Conservation (phyloP, 2,329 filamentous ascomycete species). For the Epichloe hybrida region DNA sequence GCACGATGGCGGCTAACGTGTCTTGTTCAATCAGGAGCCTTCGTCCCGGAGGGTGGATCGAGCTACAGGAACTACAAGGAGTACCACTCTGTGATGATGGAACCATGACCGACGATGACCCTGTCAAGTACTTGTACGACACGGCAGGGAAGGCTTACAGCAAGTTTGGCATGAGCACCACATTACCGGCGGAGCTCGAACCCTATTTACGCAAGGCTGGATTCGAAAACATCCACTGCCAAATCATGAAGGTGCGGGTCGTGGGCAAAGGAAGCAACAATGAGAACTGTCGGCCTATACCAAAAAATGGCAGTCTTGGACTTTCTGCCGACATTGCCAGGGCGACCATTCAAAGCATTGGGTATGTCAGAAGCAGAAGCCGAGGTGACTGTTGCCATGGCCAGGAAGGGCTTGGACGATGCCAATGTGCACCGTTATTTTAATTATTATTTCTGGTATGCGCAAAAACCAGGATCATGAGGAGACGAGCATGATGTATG, state of each 20-base stretch:
- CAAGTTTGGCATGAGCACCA: slow-evolving; percentile 9
- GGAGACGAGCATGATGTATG: neutral
- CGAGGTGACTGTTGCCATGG: slow-evolving; percentile 14
- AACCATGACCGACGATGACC: slow-evolving; percentile 12
- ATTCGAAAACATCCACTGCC: slow-evolving; percentile 16
- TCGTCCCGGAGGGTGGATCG: slow-evolving; percentile 30
- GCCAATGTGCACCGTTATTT: slow-evolving; percentile 20
- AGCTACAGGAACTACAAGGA: slow-evolving; percentile 25
- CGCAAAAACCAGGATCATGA: slow-evolving; percentile 17
- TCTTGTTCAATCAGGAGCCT: slow-evolving; percentile 9
- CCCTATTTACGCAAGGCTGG: slow-evolving; percentile 7
- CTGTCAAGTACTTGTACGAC: slow-evolving; percentile 6
- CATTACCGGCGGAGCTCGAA: slow-evolving; percentile 9
- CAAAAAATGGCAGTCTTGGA: slow-evolving; percentile 24
- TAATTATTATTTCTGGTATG: slow-evolving; percentile 24
- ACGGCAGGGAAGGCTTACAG: slow-evolving; percentile 6
- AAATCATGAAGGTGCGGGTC: slow-evolving; percentile 22
- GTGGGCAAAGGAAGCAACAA: slow-evolving; percentile 20
- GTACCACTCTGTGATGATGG: slow-evolving; percentile 22
- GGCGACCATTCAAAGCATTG: slow-evolving; percentile 19
- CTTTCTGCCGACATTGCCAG: slow-evolving; percentile 22
- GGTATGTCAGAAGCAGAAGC: slow-evolving; percentile 16
- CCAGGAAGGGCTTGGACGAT: slow-evolving; percentile 15
- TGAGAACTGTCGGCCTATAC: slow-evolving; percentile 24
- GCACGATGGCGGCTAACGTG: neutral